Percentiles rank a stretch among this genome's conserved stretches.
Conservation (phyloP, 2,329 filamentous ascomycete species). For the Fusarium siculi region DNA sequence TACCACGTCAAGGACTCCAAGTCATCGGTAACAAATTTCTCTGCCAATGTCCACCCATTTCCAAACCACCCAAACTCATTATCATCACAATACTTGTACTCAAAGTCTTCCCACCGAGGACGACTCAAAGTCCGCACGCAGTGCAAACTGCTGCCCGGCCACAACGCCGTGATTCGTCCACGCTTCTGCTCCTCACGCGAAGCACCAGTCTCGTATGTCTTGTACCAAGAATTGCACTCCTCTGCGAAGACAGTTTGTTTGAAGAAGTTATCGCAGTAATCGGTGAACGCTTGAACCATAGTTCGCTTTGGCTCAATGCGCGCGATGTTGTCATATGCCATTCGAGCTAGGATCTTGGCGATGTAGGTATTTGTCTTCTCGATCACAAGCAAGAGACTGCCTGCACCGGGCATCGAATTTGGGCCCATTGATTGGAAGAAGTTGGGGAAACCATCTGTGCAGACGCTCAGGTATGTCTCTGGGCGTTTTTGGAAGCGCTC, state of each 20-base stretch:
- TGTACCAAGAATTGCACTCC: constrained; percentile 24
- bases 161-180: neutral
- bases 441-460: constrained; percentile 15
- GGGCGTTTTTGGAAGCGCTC: constrained; percentile 15
- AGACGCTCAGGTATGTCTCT: constrained; percentile 18
- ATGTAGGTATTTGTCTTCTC: constrained; percentile 20
- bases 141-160: constrained; percentile 15
- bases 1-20: constrained; percentile 22
- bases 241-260: constrained; percentile 9
- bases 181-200: constrained; percentile 8
- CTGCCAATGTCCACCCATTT: constrained; percentile 15
- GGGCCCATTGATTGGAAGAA: constrained; percentile 19
- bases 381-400: neutral
- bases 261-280: constrained; percentile 9
- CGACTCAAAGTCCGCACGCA: constrained; percentile 7
- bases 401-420: neutral
- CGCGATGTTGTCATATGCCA: constrained; percentile 6
- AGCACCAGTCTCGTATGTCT: constrained; percentile 7
- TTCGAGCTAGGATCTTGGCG: neutral
- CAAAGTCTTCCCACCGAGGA: constrained; percentile 15
- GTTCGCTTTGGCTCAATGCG: neutral
- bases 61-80: constrained; percentile 24
- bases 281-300: neutral
- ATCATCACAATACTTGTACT: constrained; percentile 14
- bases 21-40: constrained; percentile 8